Conservation (phyloP, 257 asterid species). For the Solanum clarkiae region DNA sequence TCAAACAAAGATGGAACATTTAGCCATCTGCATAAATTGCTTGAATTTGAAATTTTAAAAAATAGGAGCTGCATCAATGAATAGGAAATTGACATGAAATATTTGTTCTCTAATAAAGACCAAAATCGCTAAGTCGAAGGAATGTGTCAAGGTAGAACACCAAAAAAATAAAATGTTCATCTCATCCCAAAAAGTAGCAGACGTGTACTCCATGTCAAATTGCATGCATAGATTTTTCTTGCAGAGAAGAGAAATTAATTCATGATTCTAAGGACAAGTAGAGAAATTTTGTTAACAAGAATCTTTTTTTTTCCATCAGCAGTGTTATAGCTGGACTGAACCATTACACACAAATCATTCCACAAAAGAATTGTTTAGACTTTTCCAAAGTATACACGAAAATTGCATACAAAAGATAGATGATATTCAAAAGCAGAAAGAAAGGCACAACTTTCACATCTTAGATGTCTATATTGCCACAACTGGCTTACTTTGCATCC, state of each 20-base stretch:
- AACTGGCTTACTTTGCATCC: conserved; percentile 75
- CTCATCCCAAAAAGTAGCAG: not conserved
- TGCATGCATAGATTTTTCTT: not conserved
- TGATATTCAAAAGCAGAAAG: not conserved
- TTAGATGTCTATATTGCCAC: not conserved
- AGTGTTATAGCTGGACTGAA: not conserved
- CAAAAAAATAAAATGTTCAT: not conserved
- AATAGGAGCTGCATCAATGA: not conserved
- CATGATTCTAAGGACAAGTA: not conserved
- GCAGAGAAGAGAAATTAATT: not conserved
- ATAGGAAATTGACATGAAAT: not conserved
- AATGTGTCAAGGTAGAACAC: not conserved
- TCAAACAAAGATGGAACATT: not conserved
- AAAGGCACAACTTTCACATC: not conserved
- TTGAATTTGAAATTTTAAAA: not conserved
- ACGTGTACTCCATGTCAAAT: not conserved
- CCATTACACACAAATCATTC: not conserved
- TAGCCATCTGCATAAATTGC: not conserved
- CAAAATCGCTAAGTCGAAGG: not conserved
- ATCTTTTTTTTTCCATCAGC: not conserved
- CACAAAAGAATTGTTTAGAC: not conserved
- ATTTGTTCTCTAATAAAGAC: not conserved
- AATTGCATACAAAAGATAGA: not conserved
- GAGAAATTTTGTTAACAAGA: not conserved
- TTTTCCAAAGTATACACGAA: not conserved